Percentiles rank a stretch among this genome's conserved stretches.
phyloP scores from a whole-genome alignment of 1,284 basidiomycete genomes.

The Ganoderma lingzhi region DNA sequence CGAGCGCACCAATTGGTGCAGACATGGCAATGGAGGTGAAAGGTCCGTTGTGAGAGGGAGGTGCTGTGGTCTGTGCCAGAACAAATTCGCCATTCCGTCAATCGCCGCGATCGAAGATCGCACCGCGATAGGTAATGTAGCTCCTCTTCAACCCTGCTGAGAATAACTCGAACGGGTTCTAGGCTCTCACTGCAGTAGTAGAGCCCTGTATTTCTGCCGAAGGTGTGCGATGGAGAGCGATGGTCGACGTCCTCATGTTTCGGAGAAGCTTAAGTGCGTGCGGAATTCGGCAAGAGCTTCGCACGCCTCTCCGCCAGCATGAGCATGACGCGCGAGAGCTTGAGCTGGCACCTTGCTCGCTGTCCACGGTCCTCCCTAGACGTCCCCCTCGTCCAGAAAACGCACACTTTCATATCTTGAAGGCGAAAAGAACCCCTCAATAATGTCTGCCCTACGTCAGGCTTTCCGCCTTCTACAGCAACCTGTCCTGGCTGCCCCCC shows the following conservation, averaged over 20 bases:
- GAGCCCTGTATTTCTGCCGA: no score
- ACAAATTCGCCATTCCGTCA: conserved; percentile 28
- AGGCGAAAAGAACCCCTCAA: not conserved
- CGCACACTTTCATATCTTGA: not conserved
- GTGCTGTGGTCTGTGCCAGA: not conserved
- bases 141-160: not conserved
- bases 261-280: not conserved
- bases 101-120: conserved; percentile 31
- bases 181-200: no score
- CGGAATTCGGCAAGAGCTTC: not conserved
- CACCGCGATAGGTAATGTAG: conserved; percentile 21
- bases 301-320: not conserved
- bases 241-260: not conserved
- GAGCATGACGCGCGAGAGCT: not conserved
- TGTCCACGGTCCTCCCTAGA: not conserved
- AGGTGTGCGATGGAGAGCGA: not conserved
- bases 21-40: conserved; percentile 40
- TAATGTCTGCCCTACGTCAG: conserved; percentile 3
- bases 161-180: not conserved
- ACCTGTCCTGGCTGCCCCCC: not conserved
- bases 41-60: not conserved
- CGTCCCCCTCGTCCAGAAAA: not conserved
- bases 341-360: not conserved
- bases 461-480: conserved; percentile 4
- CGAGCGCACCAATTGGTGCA: conserved; percentile 44